phyloP scores from a whole-genome alignment of 2,329 filamentous ascomycete species.

The Hymenoscyphus scutula region DNA sequence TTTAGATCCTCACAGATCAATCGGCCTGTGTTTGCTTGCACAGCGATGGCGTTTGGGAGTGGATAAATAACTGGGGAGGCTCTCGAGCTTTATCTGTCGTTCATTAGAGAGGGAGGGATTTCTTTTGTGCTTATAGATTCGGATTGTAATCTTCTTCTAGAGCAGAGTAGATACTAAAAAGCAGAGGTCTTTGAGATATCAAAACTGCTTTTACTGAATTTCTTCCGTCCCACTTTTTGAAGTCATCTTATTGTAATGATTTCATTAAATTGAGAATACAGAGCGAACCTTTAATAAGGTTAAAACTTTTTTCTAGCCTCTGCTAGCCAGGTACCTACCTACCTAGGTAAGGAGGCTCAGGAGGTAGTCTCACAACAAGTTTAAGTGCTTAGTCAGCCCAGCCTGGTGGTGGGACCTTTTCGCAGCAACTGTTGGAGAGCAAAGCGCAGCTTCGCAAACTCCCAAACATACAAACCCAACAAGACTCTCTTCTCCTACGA shows the following conservation, averaged over 20 bases:
- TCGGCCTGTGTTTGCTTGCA: conserved; percentile 11
- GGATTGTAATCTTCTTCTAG: conserved; percentile 5
- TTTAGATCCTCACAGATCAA: conserved; percentile 6
- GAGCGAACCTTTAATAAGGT: no score
- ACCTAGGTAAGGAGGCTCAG: no score
- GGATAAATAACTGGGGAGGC: background rate
- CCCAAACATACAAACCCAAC: conserved; percentile 5
- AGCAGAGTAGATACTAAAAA: background rate
- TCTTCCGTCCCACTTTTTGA: background rate
- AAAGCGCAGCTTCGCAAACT: background rate
- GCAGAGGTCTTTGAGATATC: background rate
- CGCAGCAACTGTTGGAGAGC: background rate
- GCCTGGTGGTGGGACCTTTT: background rate
- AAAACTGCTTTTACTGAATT: background rate
- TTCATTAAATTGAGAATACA: background rate
- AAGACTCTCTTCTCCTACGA: conserved; percentile 16
- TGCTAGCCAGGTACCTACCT: no score
- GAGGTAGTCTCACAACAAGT: background rate
- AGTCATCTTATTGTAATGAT: background rate
- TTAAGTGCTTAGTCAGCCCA: background rate
- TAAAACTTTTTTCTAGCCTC: no score
- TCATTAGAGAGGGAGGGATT: conserved; percentile 9
- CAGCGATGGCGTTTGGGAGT: conserved; percentile 25
- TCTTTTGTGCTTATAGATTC: conserved; percentile 5
- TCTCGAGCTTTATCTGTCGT: background rate